Evolutionary conservation across 331 rosid species (phyloP), one percentile per base, ranked within the genome.

Genomic region (Malus hybrid): DNA sequence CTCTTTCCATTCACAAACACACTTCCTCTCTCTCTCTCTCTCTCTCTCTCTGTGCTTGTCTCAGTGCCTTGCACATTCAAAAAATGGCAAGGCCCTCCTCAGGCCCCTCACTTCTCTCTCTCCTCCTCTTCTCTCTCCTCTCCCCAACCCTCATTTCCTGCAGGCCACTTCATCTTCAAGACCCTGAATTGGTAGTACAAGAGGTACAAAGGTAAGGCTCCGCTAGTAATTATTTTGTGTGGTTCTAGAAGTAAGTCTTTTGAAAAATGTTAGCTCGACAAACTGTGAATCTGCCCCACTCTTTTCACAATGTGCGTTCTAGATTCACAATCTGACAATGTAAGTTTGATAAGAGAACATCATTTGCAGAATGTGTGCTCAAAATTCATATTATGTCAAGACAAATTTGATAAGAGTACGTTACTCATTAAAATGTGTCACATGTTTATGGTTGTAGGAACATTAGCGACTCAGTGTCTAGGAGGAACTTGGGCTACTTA

Each of bases 131-230:
- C 87, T 81, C 82, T 69, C 63, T 84, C 75, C 78, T 71, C 20
- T 44, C 70, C 71, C 77, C 80, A 42, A 10, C 76, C 73, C 81
- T 82, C 85, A 77, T 85, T 66, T 83, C 88, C 78, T 86, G 88
- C 16, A 71, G 88, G 3, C 83, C 84, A 24, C 70, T 82, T 42
- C 87, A 62, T 42, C 86, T 26, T 6, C 39, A 73, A 11, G 80
- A 93, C 78, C 96, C 97, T 33, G 89, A 93, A 56, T 61, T 76
- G 10, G 88, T 88, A 5, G 90, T 85, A 2, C 78, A 86, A 55
- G 89, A 89, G 56, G 96, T 90, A 46, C 93, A 93, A 81, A 87
- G 96, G 98, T 93, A 93, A 70, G 42, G 44, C 46, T 24, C 22
- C 55, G 20, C 8, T 0, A 5, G 3, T 12, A 10, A 14, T 36